A percentile compares a stretch with the other conserved stretches of the same genome.
Evolutionary conservation across 345 rosid species (phyloP).

Genomic region (Triadica sebifera): DNA sequence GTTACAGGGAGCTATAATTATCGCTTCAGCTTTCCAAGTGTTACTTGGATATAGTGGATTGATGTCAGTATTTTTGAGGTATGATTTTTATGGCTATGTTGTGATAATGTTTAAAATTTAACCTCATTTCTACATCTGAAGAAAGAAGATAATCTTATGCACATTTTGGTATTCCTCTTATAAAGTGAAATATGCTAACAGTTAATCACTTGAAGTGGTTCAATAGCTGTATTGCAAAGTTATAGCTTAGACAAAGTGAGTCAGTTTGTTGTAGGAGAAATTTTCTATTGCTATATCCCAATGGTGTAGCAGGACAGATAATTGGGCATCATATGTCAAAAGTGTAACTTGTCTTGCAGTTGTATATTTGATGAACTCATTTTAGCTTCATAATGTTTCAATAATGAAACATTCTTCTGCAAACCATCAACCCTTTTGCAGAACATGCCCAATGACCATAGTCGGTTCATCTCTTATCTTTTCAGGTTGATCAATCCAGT

Average conservation of each 20-base stretch:
- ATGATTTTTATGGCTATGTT: slow-evolving; percentile 15
- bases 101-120: neutral
- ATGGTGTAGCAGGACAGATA: neutral
- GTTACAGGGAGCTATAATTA: slow-evolving; percentile 86
- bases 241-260: neutral
- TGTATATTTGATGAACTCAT: neutral
- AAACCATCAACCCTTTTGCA: neutral
- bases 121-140: neutral
- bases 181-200: neutral
- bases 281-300: neutral
- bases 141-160: neutral
- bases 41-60: slow-evolving; percentile 90
- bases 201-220: neutral
- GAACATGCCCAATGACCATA: neutral
- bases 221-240: neutral
- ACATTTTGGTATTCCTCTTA: slow-evolving; percentile 8
- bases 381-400: neutral
- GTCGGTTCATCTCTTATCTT: slow-evolving; percentile 15
- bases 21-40: slow-evolving; percentile 85
- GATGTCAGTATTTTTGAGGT: slow-evolving; percentile 69
- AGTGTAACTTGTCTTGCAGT: neutral
- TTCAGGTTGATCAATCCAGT: slow-evolving; percentile 93
- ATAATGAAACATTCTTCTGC: neutral
- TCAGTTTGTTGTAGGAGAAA: neutral
- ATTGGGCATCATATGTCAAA: neutral